Conservation (phyloP, 148 eudicot species). For the Amaranthus cruentus region DNA sequence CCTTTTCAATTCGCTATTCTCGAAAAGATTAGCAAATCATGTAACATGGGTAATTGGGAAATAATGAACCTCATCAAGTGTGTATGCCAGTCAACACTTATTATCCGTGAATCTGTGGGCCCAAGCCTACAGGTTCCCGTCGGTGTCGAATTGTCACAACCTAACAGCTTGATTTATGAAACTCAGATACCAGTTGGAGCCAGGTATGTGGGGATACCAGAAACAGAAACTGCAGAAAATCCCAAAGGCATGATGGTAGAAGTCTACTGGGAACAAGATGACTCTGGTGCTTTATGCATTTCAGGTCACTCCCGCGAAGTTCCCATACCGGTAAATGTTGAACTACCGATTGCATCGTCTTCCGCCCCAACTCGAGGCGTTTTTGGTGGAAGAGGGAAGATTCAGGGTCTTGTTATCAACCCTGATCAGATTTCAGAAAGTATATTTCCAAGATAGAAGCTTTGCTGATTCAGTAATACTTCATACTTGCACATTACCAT, state of each 20-base stretch:
- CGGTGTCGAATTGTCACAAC: too few species aligned
- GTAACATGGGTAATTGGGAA: too few species aligned
- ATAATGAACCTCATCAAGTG: too few species aligned
- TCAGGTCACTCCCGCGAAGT: slow-evolving; percentile 66
- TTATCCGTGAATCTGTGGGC: too few species aligned
- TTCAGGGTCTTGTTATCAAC: slow-evolving; percentile 55
- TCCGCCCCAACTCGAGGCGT: slow-evolving; percentile 15
- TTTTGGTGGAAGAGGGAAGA: slow-evolving; percentile 29
- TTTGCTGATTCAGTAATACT: not conserved
- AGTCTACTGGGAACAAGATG: slow-evolving; percentile 88
- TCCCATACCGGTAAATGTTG: slow-evolving; percentile 54
- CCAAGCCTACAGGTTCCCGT: too few species aligned
- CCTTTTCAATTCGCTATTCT: too few species aligned
- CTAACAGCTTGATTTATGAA: not conserved
- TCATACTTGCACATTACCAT: not conserved
- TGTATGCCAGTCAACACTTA: too few species aligned
- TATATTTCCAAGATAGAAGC: slow-evolving; percentile 16
- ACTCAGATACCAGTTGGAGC: slow-evolving; percentile 84
- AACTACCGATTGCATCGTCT: slow-evolving; percentile 17
- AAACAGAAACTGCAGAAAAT: slow-evolving; percentile 64
- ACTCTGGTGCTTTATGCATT: slow-evolving; percentile 74
- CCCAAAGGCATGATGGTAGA: slow-evolving; percentile 79
- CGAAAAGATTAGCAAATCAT: too few species aligned
- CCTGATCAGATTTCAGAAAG: slow-evolving; percentile 42
- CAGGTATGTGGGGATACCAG: slow-evolving; percentile 69